Percentiles rank a stretch among this genome's conserved stretches.
phyloP scores from a whole-genome alignment of 2,329 filamentous ascomycete genomes.

The Cercospora zeina region DNA sequence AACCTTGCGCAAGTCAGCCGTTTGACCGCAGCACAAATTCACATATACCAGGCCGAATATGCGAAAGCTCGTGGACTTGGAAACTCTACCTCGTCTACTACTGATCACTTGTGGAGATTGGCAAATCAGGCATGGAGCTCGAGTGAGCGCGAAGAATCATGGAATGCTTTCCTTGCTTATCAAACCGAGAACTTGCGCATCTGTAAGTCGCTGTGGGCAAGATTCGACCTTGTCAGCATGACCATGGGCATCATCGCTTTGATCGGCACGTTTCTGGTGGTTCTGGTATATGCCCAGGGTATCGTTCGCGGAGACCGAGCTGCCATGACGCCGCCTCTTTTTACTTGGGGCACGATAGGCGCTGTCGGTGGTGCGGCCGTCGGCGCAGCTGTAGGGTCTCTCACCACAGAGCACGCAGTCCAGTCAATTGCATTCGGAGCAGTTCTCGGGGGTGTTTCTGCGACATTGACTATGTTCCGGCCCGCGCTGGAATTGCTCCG shows the following conservation, averaged over 20 bases:
- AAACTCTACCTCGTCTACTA: slow-evolving; percentile 53
- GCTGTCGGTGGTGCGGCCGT: slow-evolving; percentile 44
- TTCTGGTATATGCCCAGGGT: slow-evolving; percentile 69
- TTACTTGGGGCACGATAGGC: slow-evolving; percentile 54
- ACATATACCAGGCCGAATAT: slow-evolving; percentile 85
- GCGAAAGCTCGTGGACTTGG: slow-evolving; percentile 69
- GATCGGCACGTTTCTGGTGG: slow-evolving; percentile 63
- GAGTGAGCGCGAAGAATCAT: slow-evolving; percentile 43
- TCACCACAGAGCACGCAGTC: slow-evolving; percentile 44
- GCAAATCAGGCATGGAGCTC: slow-evolving; percentile 58
- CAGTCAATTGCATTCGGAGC: slow-evolving; percentile 47
- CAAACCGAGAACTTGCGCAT: slow-evolving; percentile 75
- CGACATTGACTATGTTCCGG: slow-evolving; percentile 46
- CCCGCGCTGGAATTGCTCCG: slow-evolving; percentile 47
- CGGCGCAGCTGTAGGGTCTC: slow-evolving; percentile 34
- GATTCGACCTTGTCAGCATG: slow-evolving; percentile 89
- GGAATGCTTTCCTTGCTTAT: slow-evolving; percentile 67
- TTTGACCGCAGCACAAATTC: slow-evolving; percentile 79
- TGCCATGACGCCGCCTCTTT: slow-evolving; percentile 55
- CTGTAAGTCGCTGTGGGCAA: slow-evolving; percentile 85
- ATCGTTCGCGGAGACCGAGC: slow-evolving; percentile 56
- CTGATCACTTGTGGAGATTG: slow-evolving; percentile 58
- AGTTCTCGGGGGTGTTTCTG: slow-evolving; percentile 44
- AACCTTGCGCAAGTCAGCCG: slow-evolving; percentile 77
- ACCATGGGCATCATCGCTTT: slow-evolving; percentile 72